These are phyloP conservation scores for Prunus yedoensis DNA, from an alignment of 331 rosid genomes.

Conservation along the genomic window DNA sequence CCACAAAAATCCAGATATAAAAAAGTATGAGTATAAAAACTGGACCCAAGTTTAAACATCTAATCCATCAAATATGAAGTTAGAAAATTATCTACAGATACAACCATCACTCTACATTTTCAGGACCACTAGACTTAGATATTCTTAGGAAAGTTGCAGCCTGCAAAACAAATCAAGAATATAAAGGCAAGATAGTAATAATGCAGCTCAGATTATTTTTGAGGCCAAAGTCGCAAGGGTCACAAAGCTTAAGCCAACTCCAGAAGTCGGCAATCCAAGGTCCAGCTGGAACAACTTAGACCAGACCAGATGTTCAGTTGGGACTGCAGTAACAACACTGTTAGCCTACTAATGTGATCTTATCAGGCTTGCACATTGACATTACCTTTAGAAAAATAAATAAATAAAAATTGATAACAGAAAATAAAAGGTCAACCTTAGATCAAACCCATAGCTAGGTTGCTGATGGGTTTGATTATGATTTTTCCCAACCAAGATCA, in stretches of 20 bases:
- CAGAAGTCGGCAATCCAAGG: not conserved
- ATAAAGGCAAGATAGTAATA: not conserved
- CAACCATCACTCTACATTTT: not conserved
- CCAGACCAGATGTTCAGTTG: not conserved
- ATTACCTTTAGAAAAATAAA: too few species aligned
- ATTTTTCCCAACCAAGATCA: not conserved
- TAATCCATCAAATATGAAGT: not conserved
- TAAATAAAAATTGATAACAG: too few species aligned
- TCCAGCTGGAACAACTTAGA: too few species aligned
- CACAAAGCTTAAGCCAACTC: not conserved
- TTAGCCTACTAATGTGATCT: not conserved
- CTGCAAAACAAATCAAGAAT: not conserved
- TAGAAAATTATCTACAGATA: not conserved
- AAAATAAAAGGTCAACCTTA: not conserved
- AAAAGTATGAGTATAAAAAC: slow-evolving; percentile 8
- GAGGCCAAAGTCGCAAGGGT: not conserved
- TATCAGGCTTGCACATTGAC: too few species aligned
- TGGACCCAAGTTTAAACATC: not conserved
- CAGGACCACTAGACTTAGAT: not conserved
- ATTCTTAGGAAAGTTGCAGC: not conserved
- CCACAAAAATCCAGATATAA: slow-evolving; percentile 19
- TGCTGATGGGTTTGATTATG: not conserved
- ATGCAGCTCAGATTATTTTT: not conserved
- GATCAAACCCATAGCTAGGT: not conserved
- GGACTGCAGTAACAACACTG: not conserved